Conservation (phyloP, 129 eudicot genomes). For the Solidago caesia region DNA sequence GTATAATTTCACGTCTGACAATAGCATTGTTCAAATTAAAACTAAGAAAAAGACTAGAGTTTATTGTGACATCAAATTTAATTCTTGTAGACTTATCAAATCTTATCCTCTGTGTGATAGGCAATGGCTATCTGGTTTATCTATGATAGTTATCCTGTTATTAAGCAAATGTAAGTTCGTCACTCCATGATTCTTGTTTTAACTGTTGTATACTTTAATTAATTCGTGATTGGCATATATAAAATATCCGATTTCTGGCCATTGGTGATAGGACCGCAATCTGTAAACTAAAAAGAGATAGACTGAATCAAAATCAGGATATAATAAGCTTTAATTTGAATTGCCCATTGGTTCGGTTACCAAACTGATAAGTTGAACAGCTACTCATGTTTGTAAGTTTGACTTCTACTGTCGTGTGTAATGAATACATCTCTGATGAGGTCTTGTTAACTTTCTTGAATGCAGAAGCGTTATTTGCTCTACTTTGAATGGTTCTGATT, state of each 20-base stretch:
- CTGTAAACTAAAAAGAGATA: neutral
- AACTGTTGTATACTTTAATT: neutral
- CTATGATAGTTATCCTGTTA: neutral
- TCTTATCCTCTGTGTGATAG: too few relatives aligned
- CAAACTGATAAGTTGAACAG: slow-evolving; percentile 6
- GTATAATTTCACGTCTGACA: too few relatives aligned
- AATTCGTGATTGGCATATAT: neutral
- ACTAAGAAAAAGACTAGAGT: too few relatives aligned
- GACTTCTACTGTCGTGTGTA: neutral
- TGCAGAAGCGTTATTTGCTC: neutral
- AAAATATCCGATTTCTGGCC: too few relatives aligned
- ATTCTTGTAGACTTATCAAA: too few relatives aligned
- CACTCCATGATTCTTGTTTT: slow-evolving; percentile 8
- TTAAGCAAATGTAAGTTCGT: neutral
- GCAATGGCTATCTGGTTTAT: too few relatives aligned
- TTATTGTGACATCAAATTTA: too few relatives aligned
- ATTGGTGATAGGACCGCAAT: too few relatives aligned
- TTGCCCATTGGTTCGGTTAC: slow-evolving; percentile 11
- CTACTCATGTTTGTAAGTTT: neutral
- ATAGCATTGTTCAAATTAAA: too few relatives aligned
- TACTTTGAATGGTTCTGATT: slow-evolving; percentile 12
- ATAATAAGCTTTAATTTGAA: neutral
- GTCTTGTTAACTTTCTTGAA: neutral
- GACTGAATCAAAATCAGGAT: neutral
- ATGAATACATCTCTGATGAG: neutral